Base-by-base conservation (phyloP, 2,329 filamentous ascomycete genomes). In the Aspergillus neotritici region DNA sequence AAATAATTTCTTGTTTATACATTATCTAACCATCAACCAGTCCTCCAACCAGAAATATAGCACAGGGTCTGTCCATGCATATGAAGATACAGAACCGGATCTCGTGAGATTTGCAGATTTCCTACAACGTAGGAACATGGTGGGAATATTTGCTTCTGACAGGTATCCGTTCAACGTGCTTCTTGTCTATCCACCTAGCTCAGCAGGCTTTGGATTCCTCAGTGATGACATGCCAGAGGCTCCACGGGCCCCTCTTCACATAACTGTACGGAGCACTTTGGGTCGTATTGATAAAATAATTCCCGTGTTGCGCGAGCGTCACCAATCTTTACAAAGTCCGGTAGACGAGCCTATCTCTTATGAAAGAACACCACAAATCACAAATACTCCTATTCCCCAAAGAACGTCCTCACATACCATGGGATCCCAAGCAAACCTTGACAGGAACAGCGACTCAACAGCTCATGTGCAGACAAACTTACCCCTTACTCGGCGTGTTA, bases 21-120 rank as follows among this genome's bases (percentile, higher is more conserved):
- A 10, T 9, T 36, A n/a, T 10, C 33, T 41, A 33, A 41, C 25
- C 10, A 9, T 11, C 4, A 11, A 17, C 13, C 32, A 47, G 49
- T 39, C 9, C 14, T 4, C 4, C 8, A 56, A 60, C 34, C 11
- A 28, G 3, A 50, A 46, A 25, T 47, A 40, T 37, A 53, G 53
- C 31, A 64, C 56, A 40, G 61, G 60, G 30, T 69, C 61, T 57
- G 48, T 67, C 17, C 53, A 63, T 42, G 60, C 61, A 0, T 70
- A 56, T 44, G 34, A 54, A 12, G 61, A 68, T 34, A 65, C 58
- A 3, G 53, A 60, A 28, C 17, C 47, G 8, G 40, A 40, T 3
- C 33, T 69, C 9, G 55, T 54, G 31, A 42, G 42, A 4, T 49
- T 66, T 37, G 56, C 57, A 10, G 43, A 62, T 13, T 44, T 53